Base-by-base conservation (phyloP, 208 protist species). In the Leishmania arabica region DNA sequence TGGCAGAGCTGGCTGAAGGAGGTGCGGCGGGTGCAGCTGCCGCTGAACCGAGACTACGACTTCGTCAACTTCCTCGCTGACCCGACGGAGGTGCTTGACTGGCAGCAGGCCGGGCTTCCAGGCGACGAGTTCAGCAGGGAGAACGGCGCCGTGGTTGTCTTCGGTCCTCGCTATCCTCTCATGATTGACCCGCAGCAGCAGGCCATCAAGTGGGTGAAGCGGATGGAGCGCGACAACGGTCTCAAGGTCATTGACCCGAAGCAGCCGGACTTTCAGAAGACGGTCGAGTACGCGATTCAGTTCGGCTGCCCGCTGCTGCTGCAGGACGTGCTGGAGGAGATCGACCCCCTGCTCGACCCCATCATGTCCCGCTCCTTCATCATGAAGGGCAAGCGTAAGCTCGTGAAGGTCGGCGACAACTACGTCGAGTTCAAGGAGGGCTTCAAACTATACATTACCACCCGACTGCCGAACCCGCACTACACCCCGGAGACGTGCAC, bases 151-250 rank as follows among this genome's bases (percentile, higher is more conserved):
- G 89, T 99, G 34, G 99, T 99, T 9, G 99, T 96, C 47, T 90
- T 93, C 58, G 97, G 96, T 34, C 90, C 93, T 49, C 96, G 98
- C 78, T 99, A 99, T 93, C 99, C 99, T 40, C 94, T 99, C 34
- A 99, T 99, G 95, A 99, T 99, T 80, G 99, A 99, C 88, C 99
- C 99, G 62, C 99, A 99, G 92, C 93, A 95, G 85, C 99, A 99
- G 92, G 99, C 99, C 8, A 99, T 99, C 86, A 99, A 99, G 91
- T 99, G 99, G 99, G 96, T 99, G 60, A 99, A 99, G 84, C 96
- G 96, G 19, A 98, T 98, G 92, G 97, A 99, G 90, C 92, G 96
- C 47, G 92, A 98, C 78, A 95, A 93, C 79, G 92, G 97, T 9
- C 91, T 99, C 19, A 96, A 98, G 86, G 89, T 99, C 47, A 94